Evolutionary conservation across 179 eudicot species (phyloP), one percentile per base, ranked within the genome.

Genomic region (Gypsophila paniculata): DNA sequence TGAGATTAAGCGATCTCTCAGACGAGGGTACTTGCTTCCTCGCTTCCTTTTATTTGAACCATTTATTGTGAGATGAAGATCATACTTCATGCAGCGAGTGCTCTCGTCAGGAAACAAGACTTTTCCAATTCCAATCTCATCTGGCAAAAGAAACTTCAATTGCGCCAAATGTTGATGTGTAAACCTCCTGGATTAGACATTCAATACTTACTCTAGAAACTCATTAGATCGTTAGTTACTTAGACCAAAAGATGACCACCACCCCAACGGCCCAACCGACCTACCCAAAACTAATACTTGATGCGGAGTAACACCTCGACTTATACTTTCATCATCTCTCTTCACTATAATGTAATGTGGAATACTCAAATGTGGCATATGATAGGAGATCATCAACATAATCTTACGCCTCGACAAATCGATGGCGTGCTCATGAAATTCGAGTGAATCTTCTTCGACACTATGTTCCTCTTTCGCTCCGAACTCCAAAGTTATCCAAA

Each of bases 81-180:
- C 99, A 14, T 87, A 77, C 80, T 84, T 88, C 97, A 89, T 86
- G 72, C 91, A 88, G 57, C 84, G 66, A 5, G 90, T 91, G 34
- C 70, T 80, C 77, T 91, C 94, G 68, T 91, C 94, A 11, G 77
- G 86, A 53, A 70, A 65, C 73, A 83, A 83, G 34, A 85, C 75
- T 76, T 81, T 91, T 78, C 78, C 82, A 12, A 89, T 54, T 70
- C 75, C 86, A 78, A 93, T 78, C 69, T 82, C 93, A 67, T 88
- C 96, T 18, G 94, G 94, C 68, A 94, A 77, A 73, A 94, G 85
- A 70, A 77, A 91, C 88, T 89, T 94, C 80, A 94, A 60, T 71
- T 94, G 96, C 54, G 94, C 94, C 82, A 94, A 82, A 78, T 91
- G 96, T 34, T 78, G 74, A 73, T 85, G 74, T 19, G 88, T 75